phyloP scores from a whole-genome alignment of 2,329 filamentous ascomycete species.

The Dactylonectria estremocensis region DNA sequence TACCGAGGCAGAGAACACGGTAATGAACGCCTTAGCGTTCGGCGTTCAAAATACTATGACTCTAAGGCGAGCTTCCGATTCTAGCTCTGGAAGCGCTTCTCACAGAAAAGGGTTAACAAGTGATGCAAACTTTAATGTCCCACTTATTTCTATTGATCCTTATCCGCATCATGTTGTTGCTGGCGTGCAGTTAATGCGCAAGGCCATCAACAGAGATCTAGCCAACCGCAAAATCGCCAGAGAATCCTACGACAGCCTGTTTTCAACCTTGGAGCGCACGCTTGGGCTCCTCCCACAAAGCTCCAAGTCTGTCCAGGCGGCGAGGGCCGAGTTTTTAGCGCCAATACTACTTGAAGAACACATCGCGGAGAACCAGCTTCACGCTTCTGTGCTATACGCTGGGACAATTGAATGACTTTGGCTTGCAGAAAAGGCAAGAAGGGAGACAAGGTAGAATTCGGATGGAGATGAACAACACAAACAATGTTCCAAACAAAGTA shows the following conservation, averaged over 20 bases:
- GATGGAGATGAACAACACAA: no score
- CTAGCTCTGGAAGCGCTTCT: neutral
- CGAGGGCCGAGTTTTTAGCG: constrained; percentile 43
- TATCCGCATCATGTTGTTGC: constrained; percentile 53
- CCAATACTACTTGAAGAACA: constrained; percentile 5
- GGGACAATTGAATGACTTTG: neutral
- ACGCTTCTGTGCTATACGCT: neutral
- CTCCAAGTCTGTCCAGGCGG: constrained; percentile 52
- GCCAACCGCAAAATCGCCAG: constrained; percentile 43
- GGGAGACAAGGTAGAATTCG: neutral
- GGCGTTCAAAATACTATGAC: constrained; percentile 49
- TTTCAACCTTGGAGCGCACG: constrained; percentile 46
- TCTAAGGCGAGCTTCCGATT: constrained; percentile 23
- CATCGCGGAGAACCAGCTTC: neutral
- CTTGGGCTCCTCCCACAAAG: constrained; percentile 49
- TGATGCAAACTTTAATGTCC: constrained; percentile 39
- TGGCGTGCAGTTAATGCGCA: constrained; percentile 49
- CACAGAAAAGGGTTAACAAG: neutral
- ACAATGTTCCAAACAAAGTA: no score
- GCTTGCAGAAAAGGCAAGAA: neutral
- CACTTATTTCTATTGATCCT: constrained; percentile 52
- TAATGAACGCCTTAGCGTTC: constrained; percentile 52
- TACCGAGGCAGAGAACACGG: constrained; percentile 49
- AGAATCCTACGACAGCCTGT: constrained; percentile 47
- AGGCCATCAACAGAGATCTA: constrained; percentile 51